These are phyloP conservation scores for Umbelopsis sp. DNA, from an alignment of 192 early-diverging fungal genomes.

Conservation along the genomic window DNA sequence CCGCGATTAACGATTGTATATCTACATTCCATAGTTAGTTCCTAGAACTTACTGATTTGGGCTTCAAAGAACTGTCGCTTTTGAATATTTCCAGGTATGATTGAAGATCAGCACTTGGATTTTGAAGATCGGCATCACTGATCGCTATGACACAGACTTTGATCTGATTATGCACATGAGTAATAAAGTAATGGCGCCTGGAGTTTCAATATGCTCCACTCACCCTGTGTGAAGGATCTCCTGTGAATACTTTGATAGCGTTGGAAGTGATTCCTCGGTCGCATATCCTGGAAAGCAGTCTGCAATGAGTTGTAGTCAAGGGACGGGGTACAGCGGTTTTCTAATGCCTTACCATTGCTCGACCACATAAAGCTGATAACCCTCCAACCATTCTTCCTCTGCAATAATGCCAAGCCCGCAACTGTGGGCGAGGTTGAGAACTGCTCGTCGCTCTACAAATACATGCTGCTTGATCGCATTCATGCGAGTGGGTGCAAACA, in stretches of 20 bases:
- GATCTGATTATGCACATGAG: conserved; percentile 29
- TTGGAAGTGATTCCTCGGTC: conserved; percentile 41
- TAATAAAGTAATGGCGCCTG: background rate
- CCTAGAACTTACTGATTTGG: conserved; percentile 39
- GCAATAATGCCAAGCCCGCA: conserved; percentile 30
- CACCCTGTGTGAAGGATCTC: conserved; percentile 41
- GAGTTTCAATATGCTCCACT: background rate
- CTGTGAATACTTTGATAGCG: conserved; percentile 50
- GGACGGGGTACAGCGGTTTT: background rate
- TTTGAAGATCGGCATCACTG: conserved; percentile 30
- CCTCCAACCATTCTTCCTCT: conserved; percentile 34
- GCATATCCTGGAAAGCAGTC: conserved; percentile 38
- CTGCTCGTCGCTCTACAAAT: conserved; percentile 38
- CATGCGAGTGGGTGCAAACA: conserved; percentile 24
- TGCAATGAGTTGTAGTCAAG: background rate
- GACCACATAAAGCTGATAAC: conserved; percentile 51
- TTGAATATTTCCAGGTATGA: conserved; percentile 28
- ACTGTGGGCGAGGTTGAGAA: conserved; percentile 27
- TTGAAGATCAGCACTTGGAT: conserved; percentile 35
- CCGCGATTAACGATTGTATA: background rate
- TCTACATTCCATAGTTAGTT: background rate
- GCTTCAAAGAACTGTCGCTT: conserved; percentile 28
- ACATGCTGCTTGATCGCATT: conserved; percentile 36
- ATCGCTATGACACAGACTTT: conserved; percentile 43
- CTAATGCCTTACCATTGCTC: conserved; percentile 46